These are phyloP conservation scores for Talaromyces albobiverticillius DNA, from an alignment of 2,329 filamentous ascomycete genomes.

Conservation along the genomic window DNA sequence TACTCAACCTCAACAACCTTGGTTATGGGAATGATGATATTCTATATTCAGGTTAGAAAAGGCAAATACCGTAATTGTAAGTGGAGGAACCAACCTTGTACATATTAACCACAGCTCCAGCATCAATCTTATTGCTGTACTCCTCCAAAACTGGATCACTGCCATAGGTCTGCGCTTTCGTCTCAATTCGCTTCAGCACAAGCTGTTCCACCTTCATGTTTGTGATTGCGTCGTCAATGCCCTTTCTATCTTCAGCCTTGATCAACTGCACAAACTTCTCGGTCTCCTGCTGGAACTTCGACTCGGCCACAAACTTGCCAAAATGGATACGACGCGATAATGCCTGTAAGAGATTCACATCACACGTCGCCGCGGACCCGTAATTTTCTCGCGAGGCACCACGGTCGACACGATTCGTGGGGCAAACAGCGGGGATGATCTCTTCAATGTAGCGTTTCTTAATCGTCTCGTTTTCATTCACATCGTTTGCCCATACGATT, in stretches of 20 bases:
- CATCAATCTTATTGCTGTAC: slow-evolving; percentile 71
- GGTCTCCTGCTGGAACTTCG: slow-evolving; percentile 82
- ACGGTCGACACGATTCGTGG: slow-evolving; percentile 70
- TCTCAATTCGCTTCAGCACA: slow-evolving; percentile 77
- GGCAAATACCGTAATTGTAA: no score
- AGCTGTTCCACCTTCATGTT: slow-evolving; percentile 85
- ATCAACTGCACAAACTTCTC: slow-evolving; percentile 81
- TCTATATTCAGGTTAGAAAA: slow-evolving; percentile 30
- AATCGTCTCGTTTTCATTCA: slow-evolving; percentile 86
- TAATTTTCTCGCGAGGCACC: slow-evolving; percentile 92
- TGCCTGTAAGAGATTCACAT: slow-evolving; percentile 86
- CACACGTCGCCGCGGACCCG: slow-evolving; percentile 84
- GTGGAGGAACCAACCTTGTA: slow-evolving; percentile 55
- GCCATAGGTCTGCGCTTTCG: slow-evolving; percentile 93
- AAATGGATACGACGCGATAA: slow-evolving; percentile 91
- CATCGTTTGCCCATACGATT: slow-evolving; percentile 82
- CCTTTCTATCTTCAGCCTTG: slow-evolving; percentile 71
- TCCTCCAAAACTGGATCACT: slow-evolving; percentile 71
- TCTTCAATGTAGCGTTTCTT: slow-evolving; percentile 79
- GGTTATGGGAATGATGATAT: slow-evolving; percentile 92
- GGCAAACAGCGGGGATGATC: slow-evolving; percentile 80
- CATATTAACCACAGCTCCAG: slow-evolving; percentile 85
- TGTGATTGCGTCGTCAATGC: slow-evolving; percentile 87
- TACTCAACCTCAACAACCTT: slow-evolving; percentile 98
- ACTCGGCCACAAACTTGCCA: slow-evolving; percentile 96